A percentile compares a stretch with the other conserved stretches of the same genome.
Evolutionary conservation across 140 eudicot genomes (phyloP).

Genomic region (Anethum foeniculum): DNA sequence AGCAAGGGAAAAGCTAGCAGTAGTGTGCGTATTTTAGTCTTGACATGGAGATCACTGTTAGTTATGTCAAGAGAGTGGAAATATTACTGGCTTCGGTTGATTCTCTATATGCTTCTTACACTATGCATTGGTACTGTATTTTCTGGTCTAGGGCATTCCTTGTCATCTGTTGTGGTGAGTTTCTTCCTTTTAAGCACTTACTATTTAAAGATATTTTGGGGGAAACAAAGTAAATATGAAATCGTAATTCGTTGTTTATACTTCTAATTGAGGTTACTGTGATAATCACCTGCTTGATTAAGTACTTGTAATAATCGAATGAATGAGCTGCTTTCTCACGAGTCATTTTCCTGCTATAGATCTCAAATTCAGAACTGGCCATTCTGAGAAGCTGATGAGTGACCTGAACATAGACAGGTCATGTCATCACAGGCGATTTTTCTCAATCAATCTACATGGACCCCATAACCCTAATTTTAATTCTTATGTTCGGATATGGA

Average conservation of each 20-base stretch:
- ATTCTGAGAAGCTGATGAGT: neutral
- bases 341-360: neutral
- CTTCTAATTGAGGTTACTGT: neutral
- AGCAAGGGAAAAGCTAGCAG: slow-evolving; percentile 79
- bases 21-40: slow-evolving; percentile 53
- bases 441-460: neutral
- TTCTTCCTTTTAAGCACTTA: neutral
- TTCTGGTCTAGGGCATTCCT: slow-evolving; percentile 86
- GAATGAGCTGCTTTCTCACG: neutral
- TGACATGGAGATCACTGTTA: slow-evolving; percentile 91
- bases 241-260: neutral
- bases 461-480: neutral
- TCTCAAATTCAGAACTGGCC: neutral
- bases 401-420: neutral
- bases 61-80: slow-evolving; percentile 98
- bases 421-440: neutral
- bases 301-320: neutral
- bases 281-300: slow-evolving; percentile 2
- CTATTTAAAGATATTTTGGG: neutral
- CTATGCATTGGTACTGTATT: slow-evolving; percentile 75
- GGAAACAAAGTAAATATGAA: neutral
- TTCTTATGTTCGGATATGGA: neutral
- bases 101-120: slow-evolving; percentile 68
- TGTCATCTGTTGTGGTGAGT: slow-evolving; percentile 84
- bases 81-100: slow-evolving; percentile 88